Evolutionary conservation across 2,329 filamentous ascomycete species (phyloP), one percentile per base, ranked within the genome.

Genomic region (Penicillium occitanis): DNA sequence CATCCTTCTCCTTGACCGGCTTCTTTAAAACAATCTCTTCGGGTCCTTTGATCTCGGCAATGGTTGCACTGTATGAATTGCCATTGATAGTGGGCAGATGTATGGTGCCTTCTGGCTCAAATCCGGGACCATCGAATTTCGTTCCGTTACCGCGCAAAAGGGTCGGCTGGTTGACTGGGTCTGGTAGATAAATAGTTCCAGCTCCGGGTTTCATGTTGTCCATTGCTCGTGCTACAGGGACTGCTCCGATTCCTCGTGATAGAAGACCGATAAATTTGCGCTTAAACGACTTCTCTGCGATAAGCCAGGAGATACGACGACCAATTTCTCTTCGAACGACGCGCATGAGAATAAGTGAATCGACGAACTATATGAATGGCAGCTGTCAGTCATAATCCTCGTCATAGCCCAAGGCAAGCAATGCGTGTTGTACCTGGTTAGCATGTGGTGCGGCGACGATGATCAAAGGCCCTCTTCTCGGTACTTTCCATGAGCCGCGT

Each of bases 401-500:
- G 19, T 28, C 6, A 42, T 13, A 33, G 40, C 33, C 30, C 11
- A 51, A 10, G 7, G 50, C 5, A 55, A 22, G 40, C 22, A 46
- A 40, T 37, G 13, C 10, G 19, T 22, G 8, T 35, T 84, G 19
- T 19, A 92, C 90, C 86, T 95, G 92, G 78, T 99, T 99, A 67
- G 94, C 94, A 83, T 99, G 95, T 70, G 95, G 95, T 64, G 94
- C 95, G 53, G 93, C 95, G 71, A 99, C 95, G 74, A 99, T 95
- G 67, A 99, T 91, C 69, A 99, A 87, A 0, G 95, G 93, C 0
- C 93, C 95, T 69, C 88, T 86, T 73, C 90, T 88, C 53, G 95
- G 95, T 53, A 99, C 91, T 79, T 93, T 94, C 93, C 95, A 99
- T 69, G 93, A 92, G 71, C 93, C 93, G 70, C 95, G 87, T 13